A percentile compares a stretch with the other conserved stretches of the same genome.
Conservation (phyloP, 2,329 filamentous ascomycete species). For the Fusarium sororula region DNA sequence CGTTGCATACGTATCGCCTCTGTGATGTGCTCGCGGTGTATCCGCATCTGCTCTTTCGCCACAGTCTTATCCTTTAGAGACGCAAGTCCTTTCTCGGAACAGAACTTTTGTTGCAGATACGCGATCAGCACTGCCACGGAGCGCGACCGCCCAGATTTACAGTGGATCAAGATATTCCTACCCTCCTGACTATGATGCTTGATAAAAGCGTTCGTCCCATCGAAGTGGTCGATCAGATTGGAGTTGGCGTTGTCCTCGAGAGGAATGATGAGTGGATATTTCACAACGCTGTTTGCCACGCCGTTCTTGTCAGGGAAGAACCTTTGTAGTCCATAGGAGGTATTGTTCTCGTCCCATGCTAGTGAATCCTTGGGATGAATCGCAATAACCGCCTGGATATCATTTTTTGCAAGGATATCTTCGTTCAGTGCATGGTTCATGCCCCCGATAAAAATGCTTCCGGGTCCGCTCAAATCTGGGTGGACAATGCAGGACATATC, state of each 20-base stretch:
- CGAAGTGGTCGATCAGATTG: background rate
- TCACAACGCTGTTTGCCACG: background rate
- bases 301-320: background rate
- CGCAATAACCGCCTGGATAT: background rate
- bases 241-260: background rate
- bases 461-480: background rate
- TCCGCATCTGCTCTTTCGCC: background rate
- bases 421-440: slow-evolving; percentile 1
- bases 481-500: background rate
- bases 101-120: background rate
- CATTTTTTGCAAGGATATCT: background rate
- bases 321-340: background rate
- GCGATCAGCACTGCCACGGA: background rate
- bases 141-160: background rate
- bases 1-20: background rate
- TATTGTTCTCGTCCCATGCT: background rate
- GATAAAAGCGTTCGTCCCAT: background rate
- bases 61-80: background rate
- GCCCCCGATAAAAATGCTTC: background rate
- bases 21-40: background rate
- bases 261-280: background rate
- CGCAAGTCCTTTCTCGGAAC: background rate
- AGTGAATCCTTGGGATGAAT: background rate
- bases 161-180: background rate
- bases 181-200: background rate